Percentiles rank a stretch among this genome's conserved stretches.
Evolutionary conservation across 2,329 filamentous ascomycete species (phyloP).

Genomic region (Aspergillus nomiae): DNA sequence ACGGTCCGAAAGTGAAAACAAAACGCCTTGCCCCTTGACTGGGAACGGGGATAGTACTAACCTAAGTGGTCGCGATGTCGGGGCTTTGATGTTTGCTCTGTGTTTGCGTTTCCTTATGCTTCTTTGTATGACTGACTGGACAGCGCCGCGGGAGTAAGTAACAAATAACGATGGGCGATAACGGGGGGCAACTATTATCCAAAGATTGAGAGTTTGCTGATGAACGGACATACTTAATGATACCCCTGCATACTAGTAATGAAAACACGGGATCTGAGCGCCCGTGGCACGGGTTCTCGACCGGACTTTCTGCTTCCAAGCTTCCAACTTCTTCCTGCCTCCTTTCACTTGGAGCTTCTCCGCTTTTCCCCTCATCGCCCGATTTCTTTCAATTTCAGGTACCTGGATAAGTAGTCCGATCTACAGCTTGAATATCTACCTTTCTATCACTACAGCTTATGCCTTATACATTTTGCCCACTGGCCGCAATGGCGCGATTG

Average conservation of each 20-base stretch:
- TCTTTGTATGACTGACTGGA: neutral
- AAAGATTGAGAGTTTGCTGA: neutral
- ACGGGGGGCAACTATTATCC: neutral
- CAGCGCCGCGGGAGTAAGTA: neutral
- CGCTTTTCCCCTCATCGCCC: neutral
- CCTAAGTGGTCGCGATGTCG: neutral
- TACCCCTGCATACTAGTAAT: neutral
- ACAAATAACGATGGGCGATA: neutral
- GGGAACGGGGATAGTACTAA: neutral
- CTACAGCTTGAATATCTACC: too few relatives aligned
- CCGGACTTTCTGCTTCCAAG: neutral
- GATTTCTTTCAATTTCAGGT: neutral
- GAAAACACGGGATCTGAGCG: slow-evolving; percentile 2
- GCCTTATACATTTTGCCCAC: neutral
- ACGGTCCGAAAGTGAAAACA: slow-evolving; percentile 35
- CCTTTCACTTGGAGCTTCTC: neutral
- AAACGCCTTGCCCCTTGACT: neutral
- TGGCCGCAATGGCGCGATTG: neutral
- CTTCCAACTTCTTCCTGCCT: neutral
- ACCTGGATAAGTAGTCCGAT: neutral
- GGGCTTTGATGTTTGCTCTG: neutral
- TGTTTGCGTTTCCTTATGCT: neutral
- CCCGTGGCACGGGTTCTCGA: slow-evolving; percentile 3
- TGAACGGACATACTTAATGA: neutral
- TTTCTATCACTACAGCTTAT: neutral